These are phyloP conservation scores for Rhodomyrtus tomentosa DNA, from an alignment of 345 rosid species.

Conservation along the genomic window DNA sequence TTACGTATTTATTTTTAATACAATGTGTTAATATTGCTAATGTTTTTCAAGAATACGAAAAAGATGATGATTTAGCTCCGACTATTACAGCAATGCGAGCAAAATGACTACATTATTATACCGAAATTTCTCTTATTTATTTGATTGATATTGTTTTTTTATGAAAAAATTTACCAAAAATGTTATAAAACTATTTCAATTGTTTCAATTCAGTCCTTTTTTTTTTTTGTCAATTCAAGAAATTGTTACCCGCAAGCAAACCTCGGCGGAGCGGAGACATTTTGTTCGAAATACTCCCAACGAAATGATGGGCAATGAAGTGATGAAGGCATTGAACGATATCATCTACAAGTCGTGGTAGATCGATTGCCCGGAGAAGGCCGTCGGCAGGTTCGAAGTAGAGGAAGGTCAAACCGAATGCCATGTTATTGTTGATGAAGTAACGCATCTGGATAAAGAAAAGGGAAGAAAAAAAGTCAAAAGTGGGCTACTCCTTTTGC, in stretches of 20 bases:
- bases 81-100: too few species aligned
- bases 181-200: too few species aligned
- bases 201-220: too few species aligned
- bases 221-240: too few species aligned
- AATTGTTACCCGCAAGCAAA: constrained; percentile 83
- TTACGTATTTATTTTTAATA: too few species aligned
- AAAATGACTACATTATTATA: too few species aligned
- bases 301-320: constrained; percentile 88
- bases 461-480: not conserved
- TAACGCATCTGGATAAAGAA: constrained; percentile 66
- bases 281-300: constrained; percentile 98
- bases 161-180: too few species aligned
- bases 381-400: constrained; percentile 95
- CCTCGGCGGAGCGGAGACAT: constrained; percentile 87
- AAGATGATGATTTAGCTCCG: too few species aligned
- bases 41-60: too few species aligned
- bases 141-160: too few species aligned
- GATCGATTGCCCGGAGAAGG: constrained; percentile 91
- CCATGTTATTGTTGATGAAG: constrained; percentile 98
- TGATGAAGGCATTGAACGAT: constrained; percentile 82
- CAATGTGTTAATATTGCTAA: too few species aligned
- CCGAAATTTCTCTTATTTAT: too few species aligned
- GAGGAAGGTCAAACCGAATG: constrained; percentile 97
- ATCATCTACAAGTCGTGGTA: constrained; percentile 92
- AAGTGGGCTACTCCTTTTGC: constrained; percentile 90